A percentile compares a stretch with the other conserved stretches of the same genome.
Evolutionary conservation across 768 basidiomycete genomes (phyloP).

Genomic region (Saitozyma sp.): DNA sequence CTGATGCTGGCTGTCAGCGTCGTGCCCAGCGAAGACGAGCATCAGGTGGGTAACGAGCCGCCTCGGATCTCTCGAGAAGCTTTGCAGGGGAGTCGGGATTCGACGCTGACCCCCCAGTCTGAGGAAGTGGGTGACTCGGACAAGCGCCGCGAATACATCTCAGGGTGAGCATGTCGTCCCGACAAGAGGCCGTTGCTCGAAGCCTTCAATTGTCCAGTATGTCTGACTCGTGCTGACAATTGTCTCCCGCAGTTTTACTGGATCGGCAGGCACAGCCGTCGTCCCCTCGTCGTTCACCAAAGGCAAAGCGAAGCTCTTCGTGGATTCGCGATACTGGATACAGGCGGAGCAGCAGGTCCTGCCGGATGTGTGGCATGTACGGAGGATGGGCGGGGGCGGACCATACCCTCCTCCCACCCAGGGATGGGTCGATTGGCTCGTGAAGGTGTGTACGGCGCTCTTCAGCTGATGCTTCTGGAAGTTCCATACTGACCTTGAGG

Average conservation of each 20-base stretch:
- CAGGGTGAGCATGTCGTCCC: slow-evolving; percentile 22
- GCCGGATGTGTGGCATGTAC: slow-evolving; percentile 35
- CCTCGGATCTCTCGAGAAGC: not conserved
- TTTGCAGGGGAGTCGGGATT: not conserved
- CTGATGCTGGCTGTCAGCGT: slow-evolving; percentile 19
- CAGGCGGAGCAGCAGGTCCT: slow-evolving; percentile 44
- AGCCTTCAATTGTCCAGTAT: not conserved
- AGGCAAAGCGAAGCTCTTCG: slow-evolving; percentile 36
- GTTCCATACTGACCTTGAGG: not conserved
- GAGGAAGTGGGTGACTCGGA: slow-evolving; percentile 44
- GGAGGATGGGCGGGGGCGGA: slow-evolving; percentile 24
- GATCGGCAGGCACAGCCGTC: slow-evolving; percentile 47
- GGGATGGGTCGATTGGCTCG: slow-evolving; percentile 39
- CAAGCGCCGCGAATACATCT: slow-evolving; percentile 39
- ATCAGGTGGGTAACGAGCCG: slow-evolving; percentile 28
- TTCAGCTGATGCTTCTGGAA: not conserved
- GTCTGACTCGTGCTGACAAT: not conserved
- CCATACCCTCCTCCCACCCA: slow-evolving; percentile 17
- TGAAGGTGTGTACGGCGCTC: slow-evolving; percentile 20
- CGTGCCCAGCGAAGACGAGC: slow-evolving; percentile 49
- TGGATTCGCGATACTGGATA: slow-evolving; percentile 51
- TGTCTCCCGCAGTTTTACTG: slow-evolving; percentile 34
- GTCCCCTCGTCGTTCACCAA: slow-evolving; percentile 19
- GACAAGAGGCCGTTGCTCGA: not conserved
- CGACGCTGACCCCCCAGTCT: slow-evolving; percentile 19